Base-by-base conservation (phyloP, 1,139 yeast species). In the Diutina catenulata region DNA sequence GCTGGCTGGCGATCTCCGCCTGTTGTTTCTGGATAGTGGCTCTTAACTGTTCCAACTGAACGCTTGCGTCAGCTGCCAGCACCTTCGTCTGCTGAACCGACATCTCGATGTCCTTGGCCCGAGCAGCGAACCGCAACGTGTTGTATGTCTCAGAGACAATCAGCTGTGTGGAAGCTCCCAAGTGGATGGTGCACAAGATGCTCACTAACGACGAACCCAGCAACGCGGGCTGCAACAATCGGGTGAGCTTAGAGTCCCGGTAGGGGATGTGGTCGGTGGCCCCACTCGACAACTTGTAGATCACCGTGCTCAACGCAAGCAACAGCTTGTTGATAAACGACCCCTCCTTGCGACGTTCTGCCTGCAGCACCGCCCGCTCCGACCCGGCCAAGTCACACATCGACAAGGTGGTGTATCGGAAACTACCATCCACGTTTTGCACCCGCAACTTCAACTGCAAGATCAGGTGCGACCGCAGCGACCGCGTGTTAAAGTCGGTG, bases 331-430 rank as follows among this genome's bases (percentile, higher is more conserved):
- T 91, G 52, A 91, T 91, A 52, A 70, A 88, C 0, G 95, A 74
- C 16, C 97, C 97, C 60, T 91, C 97, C 55, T 86, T 83, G 42
- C 96, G 65, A 49, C 97, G 70, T 49, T 80, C 95, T 0, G 68
- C 59, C 50, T 87, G 86, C 1, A 81, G 70, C 0, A 94, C 80
- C 0, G 95, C 97, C 41, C 84, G 70, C 57, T 91, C 98, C 14
- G 95, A 82, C 18, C 98, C 98, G 0, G 98, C 98, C 50, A 91
- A 68, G 59, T 91, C 98, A 64, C 97, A 91, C 41, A 91, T 65
- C 20, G 93, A 83, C 28, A 91, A 70, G 0, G 91, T 78, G 26
- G 91, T 71, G 38, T 67, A 58, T 2, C 63, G 56, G 1, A 50
- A 43, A 3, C 10, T 5, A 7, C 19, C 37, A 19, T 19, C 24